phyloP scores from a whole-genome alignment of 108 stramenopile species.

The Skeletonema tropicum region DNA sequence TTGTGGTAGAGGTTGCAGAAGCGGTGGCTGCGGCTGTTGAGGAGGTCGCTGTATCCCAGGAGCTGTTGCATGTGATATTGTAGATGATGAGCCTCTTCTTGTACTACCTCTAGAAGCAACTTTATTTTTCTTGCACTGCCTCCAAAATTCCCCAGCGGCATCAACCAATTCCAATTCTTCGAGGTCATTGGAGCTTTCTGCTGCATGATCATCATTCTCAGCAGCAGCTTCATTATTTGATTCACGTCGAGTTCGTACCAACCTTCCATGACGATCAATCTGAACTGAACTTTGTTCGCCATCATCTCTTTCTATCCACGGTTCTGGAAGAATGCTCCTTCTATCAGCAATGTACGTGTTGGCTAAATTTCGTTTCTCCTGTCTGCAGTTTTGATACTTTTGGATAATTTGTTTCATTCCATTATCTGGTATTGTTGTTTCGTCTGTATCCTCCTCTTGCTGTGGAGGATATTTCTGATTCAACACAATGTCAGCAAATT shows the following conservation, averaged over 20 bases:
- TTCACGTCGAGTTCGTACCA: background rate
- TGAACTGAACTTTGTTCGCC: background rate
- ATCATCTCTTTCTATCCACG: background rate
- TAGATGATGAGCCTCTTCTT: background rate
- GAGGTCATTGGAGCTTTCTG: background rate
- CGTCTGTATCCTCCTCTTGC: background rate
- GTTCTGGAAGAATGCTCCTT: background rate
- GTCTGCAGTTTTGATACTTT: background rate
- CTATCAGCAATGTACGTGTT: background rate
- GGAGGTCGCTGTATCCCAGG: background rate
- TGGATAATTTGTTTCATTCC: background rate
- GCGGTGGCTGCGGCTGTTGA: background rate
- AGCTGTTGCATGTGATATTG: background rate
- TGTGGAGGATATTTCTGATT: background rate
- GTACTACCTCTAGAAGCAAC: background rate
- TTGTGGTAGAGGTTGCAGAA: background rate
- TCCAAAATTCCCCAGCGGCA: constrained; percentile 18
- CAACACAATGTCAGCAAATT: background rate
- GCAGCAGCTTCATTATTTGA: background rate
- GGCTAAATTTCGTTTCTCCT: background rate
- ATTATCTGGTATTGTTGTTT: background rate
- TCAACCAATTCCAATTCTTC: constrained; percentile 9
- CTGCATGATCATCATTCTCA: background rate
- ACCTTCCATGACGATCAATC: background rate
- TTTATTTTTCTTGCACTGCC: background rate